These are phyloP conservation scores for Stylosanthes scabra DNA, from an alignment of 331 rosid species.

Conservation along the genomic window DNA sequence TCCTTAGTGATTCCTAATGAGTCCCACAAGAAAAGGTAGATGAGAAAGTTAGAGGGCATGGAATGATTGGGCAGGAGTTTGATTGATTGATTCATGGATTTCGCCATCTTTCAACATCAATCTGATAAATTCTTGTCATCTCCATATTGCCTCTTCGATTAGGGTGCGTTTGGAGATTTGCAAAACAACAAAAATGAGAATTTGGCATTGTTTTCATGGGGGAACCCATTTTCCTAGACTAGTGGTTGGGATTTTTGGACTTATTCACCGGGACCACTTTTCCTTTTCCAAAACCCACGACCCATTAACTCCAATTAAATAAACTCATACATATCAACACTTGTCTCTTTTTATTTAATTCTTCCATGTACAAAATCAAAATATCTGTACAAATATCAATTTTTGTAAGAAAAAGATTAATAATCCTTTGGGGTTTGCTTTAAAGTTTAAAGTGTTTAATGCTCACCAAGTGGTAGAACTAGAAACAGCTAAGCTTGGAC, in stretches of 20 bases:
- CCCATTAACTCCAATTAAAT: slow-evolving; percentile 28
- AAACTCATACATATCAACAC: no score
- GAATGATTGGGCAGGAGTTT: slow-evolving; percentile 61
- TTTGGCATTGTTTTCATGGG: slow-evolving; percentile 52
- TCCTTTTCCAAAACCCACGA: slow-evolving; percentile 46
- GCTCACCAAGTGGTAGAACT: slow-evolving; percentile 52
- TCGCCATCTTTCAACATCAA: slow-evolving; percentile 63
- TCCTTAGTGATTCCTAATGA: no score
- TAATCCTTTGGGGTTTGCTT: slow-evolving; percentile 54
- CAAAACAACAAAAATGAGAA: slow-evolving; percentile 56
- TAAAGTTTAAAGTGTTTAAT: slow-evolving; percentile 52
- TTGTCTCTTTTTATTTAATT: no score
- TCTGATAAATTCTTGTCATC: slow-evolving; percentile 63
- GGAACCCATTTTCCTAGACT: slow-evolving; percentile 38
- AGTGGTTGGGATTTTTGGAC: slow-evolving; percentile 75
- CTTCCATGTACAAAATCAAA: no score
- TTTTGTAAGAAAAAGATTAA: slow-evolving; percentile 15
- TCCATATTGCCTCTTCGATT: slow-evolving; percentile 45
- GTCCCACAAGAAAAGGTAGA: no score
- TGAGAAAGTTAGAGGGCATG: not conserved
- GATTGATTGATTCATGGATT: slow-evolving; percentile 48
- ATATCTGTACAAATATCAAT: no score
- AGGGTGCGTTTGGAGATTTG: slow-evolving; percentile 52
- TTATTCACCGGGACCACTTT: slow-evolving; percentile 61
- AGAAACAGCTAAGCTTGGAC: slow-evolving; percentile 73